A percentile compares a stretch with the other conserved stretches of the same genome.
These are phyloP conservation scores for Paramyrothecium sp. DNA, from an alignment of 2,329 filamentous ascomycete species.

Conservation along the genomic window DNA sequence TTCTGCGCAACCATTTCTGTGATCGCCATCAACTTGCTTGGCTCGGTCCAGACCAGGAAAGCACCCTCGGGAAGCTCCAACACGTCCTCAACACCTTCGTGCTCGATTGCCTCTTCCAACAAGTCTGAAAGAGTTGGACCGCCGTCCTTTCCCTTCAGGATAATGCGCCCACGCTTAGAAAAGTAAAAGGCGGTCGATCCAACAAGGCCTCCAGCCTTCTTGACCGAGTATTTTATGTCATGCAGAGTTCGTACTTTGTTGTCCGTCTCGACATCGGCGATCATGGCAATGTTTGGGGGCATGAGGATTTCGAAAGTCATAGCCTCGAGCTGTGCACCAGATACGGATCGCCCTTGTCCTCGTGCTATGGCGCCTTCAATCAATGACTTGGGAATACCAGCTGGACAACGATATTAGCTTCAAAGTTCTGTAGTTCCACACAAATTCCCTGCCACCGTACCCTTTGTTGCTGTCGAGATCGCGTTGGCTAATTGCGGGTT, in stretches of 20 bases:
- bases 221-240: slow-evolving; percentile 70
- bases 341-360: slow-evolving; percentile 78
- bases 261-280: slow-evolving; percentile 85
- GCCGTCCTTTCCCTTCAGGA: slow-evolving; percentile 57
- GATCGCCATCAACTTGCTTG: slow-evolving; percentile 27
- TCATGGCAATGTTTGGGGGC: slow-evolving; percentile 71
- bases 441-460: slow-evolving; percentile 30
- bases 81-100: slow-evolving; percentile 73
- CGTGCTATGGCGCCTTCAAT: slow-evolving; percentile 87
- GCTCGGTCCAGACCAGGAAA: slow-evolving; percentile 57
- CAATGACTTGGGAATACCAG: slow-evolving; percentile 76
- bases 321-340: slow-evolving; percentile 73
- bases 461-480: slow-evolving; percentile 77
- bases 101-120: slow-evolving; percentile 78
- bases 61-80: slow-evolving; percentile 66
- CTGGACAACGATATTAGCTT: slow-evolving; percentile 27
- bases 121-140: slow-evolving; percentile 66
- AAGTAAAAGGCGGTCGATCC: slow-evolving; percentile 85
- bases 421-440: background rate
- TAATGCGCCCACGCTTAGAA: slow-evolving; percentile 71
- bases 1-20: slow-evolving; percentile 54
- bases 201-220: slow-evolving; percentile 65
- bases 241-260: slow-evolving; percentile 71
- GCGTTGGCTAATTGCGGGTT: slow-evolving; percentile 76
- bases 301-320: slow-evolving; percentile 79